Evolutionary conservation across 805 yeast species (phyloP).

Genomic region (Wickerhamomyces bovis): DNA sequence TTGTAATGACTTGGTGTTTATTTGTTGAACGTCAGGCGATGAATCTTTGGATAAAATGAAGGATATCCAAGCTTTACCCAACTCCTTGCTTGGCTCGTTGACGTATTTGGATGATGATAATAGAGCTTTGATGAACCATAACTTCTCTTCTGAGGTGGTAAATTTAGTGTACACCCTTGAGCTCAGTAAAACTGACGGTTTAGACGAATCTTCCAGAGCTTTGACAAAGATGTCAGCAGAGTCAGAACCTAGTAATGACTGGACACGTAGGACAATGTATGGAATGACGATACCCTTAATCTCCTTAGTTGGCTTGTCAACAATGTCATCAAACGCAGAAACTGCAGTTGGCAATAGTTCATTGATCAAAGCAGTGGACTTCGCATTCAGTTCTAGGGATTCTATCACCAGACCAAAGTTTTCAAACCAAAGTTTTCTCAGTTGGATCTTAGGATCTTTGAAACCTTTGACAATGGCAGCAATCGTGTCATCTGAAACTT

Average conservation of each 20-base stretch:
- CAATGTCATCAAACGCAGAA: constrained; percentile 37
- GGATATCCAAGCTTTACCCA: constrained; percentile 44
- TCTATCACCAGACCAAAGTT: constrained; percentile 36
- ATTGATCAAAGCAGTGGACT: constrained; percentile 11
- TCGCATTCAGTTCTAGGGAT: constrained; percentile 4
- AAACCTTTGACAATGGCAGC: constrained; percentile 44
- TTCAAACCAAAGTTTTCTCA: constrained; percentile 64
- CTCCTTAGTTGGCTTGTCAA: constrained; percentile 45
- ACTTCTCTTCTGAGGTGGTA: constrained; percentile 35
- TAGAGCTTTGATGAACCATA: constrained; percentile 49
- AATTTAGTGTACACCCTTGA: constrained; percentile 48
- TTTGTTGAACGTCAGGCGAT: constrained; percentile 9
- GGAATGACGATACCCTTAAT: constrained; percentile 40
- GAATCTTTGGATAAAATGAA: constrained; percentile 35
- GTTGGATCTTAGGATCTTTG: constrained; percentile 52
- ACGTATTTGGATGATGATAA: constrained; percentile 24
- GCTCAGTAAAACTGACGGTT: constrained; percentile 44
- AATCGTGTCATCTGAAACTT: constrained; percentile 17
- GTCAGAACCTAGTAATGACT: constrained; percentile 14
- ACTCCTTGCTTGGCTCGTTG: constrained; percentile 12
- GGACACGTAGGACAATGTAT: constrained; percentile 37
- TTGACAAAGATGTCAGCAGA: constrained; percentile 27
- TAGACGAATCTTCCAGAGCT: constrained; percentile 30
- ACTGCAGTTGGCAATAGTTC: constrained; percentile 23
- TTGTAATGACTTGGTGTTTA: constrained; percentile 23